These are phyloP conservation scores for Coemansia sp. DNA, from an alignment of 192 early-diverging fungal species.

Conservation along the genomic window DNA sequence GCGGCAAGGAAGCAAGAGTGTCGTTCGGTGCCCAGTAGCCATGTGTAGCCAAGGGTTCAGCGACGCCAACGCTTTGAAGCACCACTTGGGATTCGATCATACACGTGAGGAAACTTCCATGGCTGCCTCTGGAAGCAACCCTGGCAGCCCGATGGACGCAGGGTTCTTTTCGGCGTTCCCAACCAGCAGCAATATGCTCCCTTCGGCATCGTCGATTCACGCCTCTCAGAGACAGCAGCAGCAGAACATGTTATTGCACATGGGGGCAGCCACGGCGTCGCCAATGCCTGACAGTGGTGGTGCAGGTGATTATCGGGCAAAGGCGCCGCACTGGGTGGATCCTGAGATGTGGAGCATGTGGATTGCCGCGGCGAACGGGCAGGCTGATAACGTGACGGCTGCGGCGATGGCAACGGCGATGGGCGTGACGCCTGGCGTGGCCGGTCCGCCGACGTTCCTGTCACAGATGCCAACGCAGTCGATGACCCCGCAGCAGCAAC, in stretches of 20 bases:
- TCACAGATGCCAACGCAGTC: slow-evolving; percentile 2
- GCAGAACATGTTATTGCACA: not conserved
- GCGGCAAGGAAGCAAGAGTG: slow-evolving; percentile 9
- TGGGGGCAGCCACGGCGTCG: not conserved
- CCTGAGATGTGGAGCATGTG: slow-evolving; percentile 34
- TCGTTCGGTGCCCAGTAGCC: slow-evolving; percentile 18
- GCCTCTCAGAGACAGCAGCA: slow-evolving; percentile 11
- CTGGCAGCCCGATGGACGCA: slow-evolving; percentile 30
- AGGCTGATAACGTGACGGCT: slow-evolving; percentile 19
- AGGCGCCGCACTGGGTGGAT: slow-evolving; percentile 50
- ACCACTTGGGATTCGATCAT: slow-evolving; percentile 42
- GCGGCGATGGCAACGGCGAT: slow-evolving; percentile 43
- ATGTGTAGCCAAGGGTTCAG: slow-evolving; percentile 25
- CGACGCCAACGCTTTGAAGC: slow-evolving; percentile 40
- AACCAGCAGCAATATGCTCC: slow-evolving; percentile 6
- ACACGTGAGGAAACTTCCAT: slow-evolving; percentile 1
- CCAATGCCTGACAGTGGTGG: not conserved
- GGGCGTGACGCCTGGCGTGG: slow-evolving; percentile 48
- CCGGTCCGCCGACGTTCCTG: slow-evolving; percentile 32
- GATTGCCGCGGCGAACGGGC: slow-evolving; percentile 50
- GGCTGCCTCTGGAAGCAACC: slow-evolving; percentile 20
- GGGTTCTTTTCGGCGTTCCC: slow-evolving; percentile 24
- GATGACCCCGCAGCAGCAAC: not conserved
- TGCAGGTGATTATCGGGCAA: slow-evolving; percentile 1
- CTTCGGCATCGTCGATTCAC: not conserved